Evolutionary conservation across 2,329 filamentous ascomycete species (phyloP), one percentile per base, ranked within the genome.

Genomic region (Fusarium poae): DNA sequence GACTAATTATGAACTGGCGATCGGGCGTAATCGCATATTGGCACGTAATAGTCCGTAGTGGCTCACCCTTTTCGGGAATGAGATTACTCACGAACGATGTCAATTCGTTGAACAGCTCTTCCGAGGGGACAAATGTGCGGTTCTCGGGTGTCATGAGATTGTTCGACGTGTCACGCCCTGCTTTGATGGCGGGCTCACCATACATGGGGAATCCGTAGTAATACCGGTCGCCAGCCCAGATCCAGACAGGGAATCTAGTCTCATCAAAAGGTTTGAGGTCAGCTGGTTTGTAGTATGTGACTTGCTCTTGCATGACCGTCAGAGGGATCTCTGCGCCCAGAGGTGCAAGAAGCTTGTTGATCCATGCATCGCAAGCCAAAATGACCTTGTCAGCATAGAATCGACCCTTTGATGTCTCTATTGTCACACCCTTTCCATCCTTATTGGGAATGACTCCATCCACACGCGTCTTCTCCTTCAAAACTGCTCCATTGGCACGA

Each of bases 1-100:
- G 65, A 8, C 71, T 68, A 9, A 74, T 71, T 3, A 74, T 44
- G 1, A 75, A 72, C 29, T 73, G 73, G 2, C 73, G 65, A 23
- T 70, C 71, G 0, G 72, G 72, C 0, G 73, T 75, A 1, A 74
- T 69, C 0, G 72, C 65, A 12, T 75, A 75, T n/a, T 75, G 73
- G 9, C 73, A 75, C 1, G 73, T 75, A 11, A 75, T 57, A 5
- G 73, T 75, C 7, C 73, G 68, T 15, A 74, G 15, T 1, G 67
- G 50, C 9, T 57, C 20, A 1, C 30, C 72, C 49, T 58, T 68
- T 5, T n/a, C 16, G 0, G 62, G 68, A 25, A 70, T 70, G 3
- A 70, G 25, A 16, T 30, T 46, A 1, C 35, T n/a, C 62, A 70
- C 64, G 13, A 70, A 67, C 0, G 35, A 51, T 2, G 54, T 43